phyloP scores from a whole-genome alignment of 805 yeast species.

The Starmera pachycereana region DNA sequence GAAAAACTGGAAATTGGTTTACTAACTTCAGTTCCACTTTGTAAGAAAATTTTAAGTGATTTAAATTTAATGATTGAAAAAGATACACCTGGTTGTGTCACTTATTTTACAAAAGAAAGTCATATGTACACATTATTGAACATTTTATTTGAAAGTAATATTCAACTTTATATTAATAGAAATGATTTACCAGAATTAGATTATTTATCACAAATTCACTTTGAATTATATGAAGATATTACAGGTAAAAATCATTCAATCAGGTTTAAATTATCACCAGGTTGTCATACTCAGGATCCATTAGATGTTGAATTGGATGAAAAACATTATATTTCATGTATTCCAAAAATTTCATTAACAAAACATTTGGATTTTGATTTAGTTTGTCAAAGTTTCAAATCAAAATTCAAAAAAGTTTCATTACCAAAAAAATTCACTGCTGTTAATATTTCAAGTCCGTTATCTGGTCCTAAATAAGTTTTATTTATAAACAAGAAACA shows the following conservation, averaged over 20 bases:
- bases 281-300: conserved; percentile 97
- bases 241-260: conserved; percentile 78
- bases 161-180: conserved; percentile 92
- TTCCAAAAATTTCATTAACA: conserved; percentile 82
- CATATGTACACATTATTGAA: conserved; percentile 92
- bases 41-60: conserved; percentile 76
- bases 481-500: neutral
- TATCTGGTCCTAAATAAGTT: conserved; percentile 13
- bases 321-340: conserved; percentile 93
- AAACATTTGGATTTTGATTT: conserved; percentile 89
- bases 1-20: conserved; percentile 95
- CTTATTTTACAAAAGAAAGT: conserved; percentile 93
- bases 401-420: conserved; percentile 76
- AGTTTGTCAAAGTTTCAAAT: conserved; percentile 69
- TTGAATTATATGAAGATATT: conserved; percentile 84
- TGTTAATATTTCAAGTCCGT: conserved; percentile 72
- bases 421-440: conserved; percentile 89
- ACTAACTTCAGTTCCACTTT: conserved; percentile 86
- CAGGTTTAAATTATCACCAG: conserved; percentile 88
- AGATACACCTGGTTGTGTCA: conserved; percentile 74
- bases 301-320: conserved; percentile 93
- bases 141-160: conserved; percentile 80
- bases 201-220: conserved; percentile 86
- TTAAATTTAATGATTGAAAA: conserved; percentile 68
- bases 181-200: conserved; percentile 96